Evolutionary conservation across 495 filamentous ascomycete genomes (phyloP), one percentile per base, ranked within the genome.

Genomic region (Podospora australis): DNA sequence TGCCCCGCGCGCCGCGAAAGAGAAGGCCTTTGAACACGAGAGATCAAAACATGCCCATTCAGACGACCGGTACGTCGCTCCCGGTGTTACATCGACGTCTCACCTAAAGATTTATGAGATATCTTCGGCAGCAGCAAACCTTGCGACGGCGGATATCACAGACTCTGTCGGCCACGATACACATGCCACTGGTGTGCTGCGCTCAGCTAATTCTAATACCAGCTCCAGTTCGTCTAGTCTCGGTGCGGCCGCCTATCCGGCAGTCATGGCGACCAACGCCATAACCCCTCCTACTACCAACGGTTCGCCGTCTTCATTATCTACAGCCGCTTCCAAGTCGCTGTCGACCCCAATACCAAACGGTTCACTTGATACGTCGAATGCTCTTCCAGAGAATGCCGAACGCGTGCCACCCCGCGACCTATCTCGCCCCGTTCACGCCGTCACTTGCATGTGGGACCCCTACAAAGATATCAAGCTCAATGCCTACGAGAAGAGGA

Each of bases 221-320:
- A 86, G 80, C 62, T 80, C 79, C 5, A 71, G 68, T 35, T 86
- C 81, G 26, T 83, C 81, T 17, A 71, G 82, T 44, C 82, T 84
- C 63, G 84, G 81, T 64, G 65, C 65, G 39, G 69, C 71, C 49
- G 63, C 62, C 17, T 65, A 73, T 41, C 71, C 60, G 44, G 55
- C 74, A 57, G 60, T 70, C 28, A 64, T 78, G 49, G 74, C 70
- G 54, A 64, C 64, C 48, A 80, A 75, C 54, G 78, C 74, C 50
- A 64, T 87, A 32, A 94, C 89, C 16, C 87, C 89, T 38, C 75
- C 90, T 51, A 91, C 87, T 20, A 83, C 79, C 52, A 65, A 73
- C 56, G 88, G 86, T 54, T 88, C 84, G 24, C 90, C 89, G n/a
- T 78, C 80, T 34, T 68, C 67, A 58, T 80, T 82, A 64, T 61